Conservation (phyloP, 768 basidiomycete species). For the Lepiota brunneoincarnata region DNA sequence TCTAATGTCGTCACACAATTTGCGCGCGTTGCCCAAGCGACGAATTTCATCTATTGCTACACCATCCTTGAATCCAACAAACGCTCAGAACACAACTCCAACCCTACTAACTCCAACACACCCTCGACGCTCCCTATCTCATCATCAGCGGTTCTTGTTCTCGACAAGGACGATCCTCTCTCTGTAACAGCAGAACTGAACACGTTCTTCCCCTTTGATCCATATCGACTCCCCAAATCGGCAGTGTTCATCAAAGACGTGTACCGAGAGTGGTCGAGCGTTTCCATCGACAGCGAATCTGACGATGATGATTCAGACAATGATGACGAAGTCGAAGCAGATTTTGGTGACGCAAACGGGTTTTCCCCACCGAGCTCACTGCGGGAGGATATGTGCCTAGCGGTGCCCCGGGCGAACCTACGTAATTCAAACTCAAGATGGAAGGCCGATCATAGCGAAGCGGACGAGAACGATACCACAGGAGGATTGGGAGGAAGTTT, state of each 20-base stretch:
- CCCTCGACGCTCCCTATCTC: constrained; percentile 7
- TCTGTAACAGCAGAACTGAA: constrained; percentile 67
- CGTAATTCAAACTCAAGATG: constrained; percentile 3
- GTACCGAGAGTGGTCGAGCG: constrained; percentile 88
- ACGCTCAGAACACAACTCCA: constrained; percentile 51
- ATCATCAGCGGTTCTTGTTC: background rate
- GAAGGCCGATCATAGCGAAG: background rate
- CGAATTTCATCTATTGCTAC: constrained; percentile 92
- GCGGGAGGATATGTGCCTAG: constrained; percentile 13
- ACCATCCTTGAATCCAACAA: constrained; percentile 89
- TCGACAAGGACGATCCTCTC: constrained; percentile 4
- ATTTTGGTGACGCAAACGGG: background rate
- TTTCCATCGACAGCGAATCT: constrained; percentile 73
- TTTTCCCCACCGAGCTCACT: background rate
- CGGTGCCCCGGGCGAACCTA: constrained; percentile 15
- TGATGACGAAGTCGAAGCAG: constrained; percentile 25
- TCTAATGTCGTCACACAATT: constrained; percentile 90
- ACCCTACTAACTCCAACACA: constrained; percentile 18
- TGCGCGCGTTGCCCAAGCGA: constrained; percentile 86
- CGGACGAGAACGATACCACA: constrained; percentile 24
- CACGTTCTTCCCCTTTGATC: constrained; percentile 98
- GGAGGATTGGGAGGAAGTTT: constrained; percentile 64
- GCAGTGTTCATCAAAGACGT: constrained; percentile 73
- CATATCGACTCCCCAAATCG: constrained; percentile 86
- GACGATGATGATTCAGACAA: constrained; percentile 65